phyloP scores from a whole-genome alignment of 352 stramenopile genomes.

The Paralagenidium karlingii region DNA sequence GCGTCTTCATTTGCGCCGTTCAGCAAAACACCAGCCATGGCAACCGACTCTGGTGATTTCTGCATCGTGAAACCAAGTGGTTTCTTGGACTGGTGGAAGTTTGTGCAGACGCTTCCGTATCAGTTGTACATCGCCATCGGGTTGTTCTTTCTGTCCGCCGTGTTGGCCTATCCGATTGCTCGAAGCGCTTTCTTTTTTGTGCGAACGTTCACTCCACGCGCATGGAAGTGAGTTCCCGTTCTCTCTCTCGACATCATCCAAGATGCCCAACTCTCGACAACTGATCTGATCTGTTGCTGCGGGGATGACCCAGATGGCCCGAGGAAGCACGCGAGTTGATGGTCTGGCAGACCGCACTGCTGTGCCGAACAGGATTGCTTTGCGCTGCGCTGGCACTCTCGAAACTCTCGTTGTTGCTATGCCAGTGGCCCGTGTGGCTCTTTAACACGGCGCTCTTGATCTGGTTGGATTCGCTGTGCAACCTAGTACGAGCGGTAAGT shows the following conservation, averaged over 20 bases:
- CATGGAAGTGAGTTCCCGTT: constrained; percentile 29
- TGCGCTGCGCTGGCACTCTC: constrained; percentile 56
- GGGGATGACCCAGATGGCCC: constrained; percentile 25
- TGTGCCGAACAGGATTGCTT: constrained; percentile 47
- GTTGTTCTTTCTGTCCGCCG: constrained; percentile 66
- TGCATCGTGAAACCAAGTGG: no score
- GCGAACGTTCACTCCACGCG: constrained; percentile 34
- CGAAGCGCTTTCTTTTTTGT: constrained; percentile 51
- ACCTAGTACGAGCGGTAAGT: constrained; percentile 38
- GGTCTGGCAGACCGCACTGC: constrained; percentile 62
- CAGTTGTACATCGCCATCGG: no score
- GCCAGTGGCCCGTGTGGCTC: constrained; percentile 51
- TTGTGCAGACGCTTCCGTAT: no score
- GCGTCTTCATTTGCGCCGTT: no score
- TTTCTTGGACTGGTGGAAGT: no score
- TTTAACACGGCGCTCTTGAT: constrained; percentile 64
- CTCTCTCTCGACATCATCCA: background rate
- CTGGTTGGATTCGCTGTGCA: constrained; percentile 52
- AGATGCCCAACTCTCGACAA: background rate
- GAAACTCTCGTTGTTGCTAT: constrained; percentile 39
- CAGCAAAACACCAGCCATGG: no score
- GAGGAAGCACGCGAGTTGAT: constrained; percentile 44
- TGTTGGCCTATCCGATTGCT: constrained; percentile 52
- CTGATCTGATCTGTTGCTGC: background rate
- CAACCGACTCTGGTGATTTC: no score